Evolutionary conservation across 441 rosid genomes (phyloP).

Genomic region (Oxalis stricta): DNA sequence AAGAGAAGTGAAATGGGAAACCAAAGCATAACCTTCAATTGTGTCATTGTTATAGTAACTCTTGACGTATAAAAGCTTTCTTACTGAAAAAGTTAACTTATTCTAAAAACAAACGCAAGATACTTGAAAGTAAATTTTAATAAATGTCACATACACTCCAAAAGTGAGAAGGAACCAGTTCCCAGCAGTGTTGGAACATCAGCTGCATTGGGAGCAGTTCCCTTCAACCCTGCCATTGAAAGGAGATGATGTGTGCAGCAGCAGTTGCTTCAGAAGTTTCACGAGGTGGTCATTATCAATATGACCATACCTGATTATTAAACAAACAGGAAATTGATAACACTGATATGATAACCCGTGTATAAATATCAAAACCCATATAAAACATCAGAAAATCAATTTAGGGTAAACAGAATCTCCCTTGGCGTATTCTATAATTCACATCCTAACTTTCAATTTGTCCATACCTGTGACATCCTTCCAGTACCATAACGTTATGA

Average conservation of each 20-base stretch:
- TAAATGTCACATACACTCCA: conserved; percentile 38
- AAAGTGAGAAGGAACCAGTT: conserved; percentile 54
- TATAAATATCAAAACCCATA: conserved; percentile 3
- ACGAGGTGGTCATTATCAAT: conserved; percentile 58
- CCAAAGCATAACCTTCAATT: neutral
- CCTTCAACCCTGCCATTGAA: conserved; percentile 27
- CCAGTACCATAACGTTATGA: neutral
- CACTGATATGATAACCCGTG: conserved; percentile 7
- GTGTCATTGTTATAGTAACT: neutral
- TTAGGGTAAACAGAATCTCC: conserved; percentile 8
- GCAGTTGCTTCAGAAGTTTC: conserved; percentile 59
- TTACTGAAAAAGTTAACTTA: neutral
- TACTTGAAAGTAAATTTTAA: conserved; percentile 7
- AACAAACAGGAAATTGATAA: conserved; percentile 16
- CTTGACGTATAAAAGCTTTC: neutral
- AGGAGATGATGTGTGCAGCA: conserved; percentile 25
- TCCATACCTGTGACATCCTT: neutral
- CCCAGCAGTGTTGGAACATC: conserved; percentile 73
- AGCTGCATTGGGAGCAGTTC: conserved; percentile 48
- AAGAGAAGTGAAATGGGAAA: too few relatives aligned
- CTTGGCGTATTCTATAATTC: conserved; percentile 6
- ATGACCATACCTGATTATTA: conserved; percentile 48
- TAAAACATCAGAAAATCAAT: conserved; percentile 1
- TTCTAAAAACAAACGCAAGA: neutral
- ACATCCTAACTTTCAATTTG: conserved; percentile 3